Conservation (phyloP, 2,329 filamentous ascomycete genomes). For the Daldinia sp. region DNA sequence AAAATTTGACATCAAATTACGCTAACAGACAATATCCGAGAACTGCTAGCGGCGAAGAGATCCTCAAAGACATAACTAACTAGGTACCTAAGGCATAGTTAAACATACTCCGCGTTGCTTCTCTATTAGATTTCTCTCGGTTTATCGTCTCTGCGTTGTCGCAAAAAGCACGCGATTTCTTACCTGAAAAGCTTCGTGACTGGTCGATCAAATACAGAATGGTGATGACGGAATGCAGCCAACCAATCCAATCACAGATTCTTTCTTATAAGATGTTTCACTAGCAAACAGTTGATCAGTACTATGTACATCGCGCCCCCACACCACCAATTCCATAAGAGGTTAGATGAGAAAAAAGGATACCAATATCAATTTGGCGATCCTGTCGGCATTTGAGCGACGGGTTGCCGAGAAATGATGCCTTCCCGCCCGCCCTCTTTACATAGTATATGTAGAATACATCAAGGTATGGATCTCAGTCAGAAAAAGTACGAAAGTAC, state of each 20-base stretch:
- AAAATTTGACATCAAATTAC: neutral
- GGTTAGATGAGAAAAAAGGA: constrained; percentile 33
- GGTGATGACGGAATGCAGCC: constrained; percentile 29
- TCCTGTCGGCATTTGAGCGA: constrained; percentile 43
- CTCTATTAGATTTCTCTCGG: constrained; percentile 1
- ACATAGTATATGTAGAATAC: neutral
- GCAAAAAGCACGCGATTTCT: constrained; percentile 32
- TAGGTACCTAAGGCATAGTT: too few relatives aligned
- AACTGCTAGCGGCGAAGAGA: neutral
- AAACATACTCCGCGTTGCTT: neutral
- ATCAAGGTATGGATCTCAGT: neutral
- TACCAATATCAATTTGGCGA: constrained; percentile 34
- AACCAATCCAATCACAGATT: constrained; percentile 22
- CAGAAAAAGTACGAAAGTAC: constrained; percentile 8
- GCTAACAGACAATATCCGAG: neutral
- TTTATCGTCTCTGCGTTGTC: neutral
- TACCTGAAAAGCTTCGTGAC: constrained; percentile 18
- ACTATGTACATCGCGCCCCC: constrained; percentile 36
- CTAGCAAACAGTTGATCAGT: constrained; percentile 34
- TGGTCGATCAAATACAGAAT: constrained; percentile 17
- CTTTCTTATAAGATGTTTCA: constrained; percentile 26
- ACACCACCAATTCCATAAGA: constrained; percentile 33
- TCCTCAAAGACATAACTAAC: too few relatives aligned
- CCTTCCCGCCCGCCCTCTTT: constrained; percentile 9
- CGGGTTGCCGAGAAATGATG: constrained; percentile 13